phyloP scores from a whole-genome alignment of 163 green algal species.

The Volvox carteri region DNA sequence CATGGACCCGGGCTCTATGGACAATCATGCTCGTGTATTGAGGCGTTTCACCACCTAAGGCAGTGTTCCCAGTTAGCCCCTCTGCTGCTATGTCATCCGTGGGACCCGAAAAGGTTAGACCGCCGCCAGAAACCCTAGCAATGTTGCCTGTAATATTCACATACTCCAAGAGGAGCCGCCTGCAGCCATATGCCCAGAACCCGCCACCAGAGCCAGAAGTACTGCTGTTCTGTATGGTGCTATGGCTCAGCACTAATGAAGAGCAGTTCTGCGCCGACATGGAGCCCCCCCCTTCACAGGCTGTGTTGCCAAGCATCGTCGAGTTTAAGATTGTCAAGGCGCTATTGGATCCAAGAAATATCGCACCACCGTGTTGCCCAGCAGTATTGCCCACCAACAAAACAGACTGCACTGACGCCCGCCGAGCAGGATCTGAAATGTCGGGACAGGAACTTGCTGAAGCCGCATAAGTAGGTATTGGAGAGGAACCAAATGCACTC shows the following conservation, averaged over 20 bases:
- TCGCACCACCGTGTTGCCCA: neutral
- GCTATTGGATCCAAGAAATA: neutral
- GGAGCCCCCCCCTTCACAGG: neutral
- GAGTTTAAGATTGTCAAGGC: neutral
- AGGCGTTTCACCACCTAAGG: neutral
- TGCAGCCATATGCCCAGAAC: neutral
- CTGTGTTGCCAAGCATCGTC: neutral
- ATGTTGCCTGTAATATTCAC: neutral
- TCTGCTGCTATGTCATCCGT: neutral
- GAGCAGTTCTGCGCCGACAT: constrained; percentile 8
- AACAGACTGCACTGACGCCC: neutral
- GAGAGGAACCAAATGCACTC: neutral
- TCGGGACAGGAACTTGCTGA: neutral
- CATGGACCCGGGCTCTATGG: neutral
- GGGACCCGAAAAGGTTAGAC: neutral
- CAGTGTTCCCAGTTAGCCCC: neutral
- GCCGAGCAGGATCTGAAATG: neutral
- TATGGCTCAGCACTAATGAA: neutral
- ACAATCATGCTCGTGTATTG: neutral
- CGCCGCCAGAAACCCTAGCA: neutral
- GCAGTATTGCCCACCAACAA: neutral
- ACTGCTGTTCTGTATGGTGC: neutral
- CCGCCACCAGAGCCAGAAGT: neutral
- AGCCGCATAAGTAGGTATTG: neutral
- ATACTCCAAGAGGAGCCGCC: neutral